Conservation (phyloP, 2,329 filamentous ascomycete genomes). For the Fusarium tanahbumbuense region DNA sequence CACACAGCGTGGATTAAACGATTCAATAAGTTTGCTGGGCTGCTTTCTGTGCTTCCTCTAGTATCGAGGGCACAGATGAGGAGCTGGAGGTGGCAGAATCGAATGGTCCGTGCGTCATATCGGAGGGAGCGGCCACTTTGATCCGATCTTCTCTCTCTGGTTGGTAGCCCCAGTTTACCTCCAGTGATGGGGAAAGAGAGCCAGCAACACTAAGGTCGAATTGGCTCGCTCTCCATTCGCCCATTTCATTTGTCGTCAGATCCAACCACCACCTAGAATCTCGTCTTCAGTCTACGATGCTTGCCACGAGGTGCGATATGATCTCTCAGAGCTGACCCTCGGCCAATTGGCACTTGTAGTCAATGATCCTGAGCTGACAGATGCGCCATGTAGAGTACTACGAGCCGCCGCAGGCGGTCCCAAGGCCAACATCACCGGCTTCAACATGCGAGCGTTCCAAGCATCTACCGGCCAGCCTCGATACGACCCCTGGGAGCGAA, state of each 20-base stretch:
- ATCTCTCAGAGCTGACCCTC: background rate
- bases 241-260: conserved; percentile 48
- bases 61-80: conserved; percentile 32
- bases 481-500: conserved; percentile 75
- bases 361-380: conserved; percentile 29
- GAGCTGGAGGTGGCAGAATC: conserved; percentile 27
- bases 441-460: conserved; percentile 85
- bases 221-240: conserved; percentile 48
- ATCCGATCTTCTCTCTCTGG: conserved; percentile 30
- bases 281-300: conserved; percentile 49
- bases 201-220: conserved; percentile 40
- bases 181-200: conserved; percentile 15
- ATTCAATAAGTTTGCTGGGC: conserved; percentile 29
- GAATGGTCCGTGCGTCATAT: conserved; percentile 38
- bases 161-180: conserved; percentile 21
- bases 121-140: conserved; percentile 43
- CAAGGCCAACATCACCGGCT: conserved; percentile 87
- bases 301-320: conserved; percentile 54
- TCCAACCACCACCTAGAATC: conserved; percentile 42
- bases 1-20: conserved; percentile 12
- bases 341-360: conserved; percentile 19
- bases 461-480: conserved; percentile 72
- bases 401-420: conserved; percentile 63
- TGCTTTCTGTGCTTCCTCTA: conserved; percentile 32
- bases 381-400: conserved; percentile 54